These are phyloP conservation scores for Ceratobasidium theobromae DNA, from an alignment of 1,284 basidiomycete species.

Conservation along the genomic window DNA sequence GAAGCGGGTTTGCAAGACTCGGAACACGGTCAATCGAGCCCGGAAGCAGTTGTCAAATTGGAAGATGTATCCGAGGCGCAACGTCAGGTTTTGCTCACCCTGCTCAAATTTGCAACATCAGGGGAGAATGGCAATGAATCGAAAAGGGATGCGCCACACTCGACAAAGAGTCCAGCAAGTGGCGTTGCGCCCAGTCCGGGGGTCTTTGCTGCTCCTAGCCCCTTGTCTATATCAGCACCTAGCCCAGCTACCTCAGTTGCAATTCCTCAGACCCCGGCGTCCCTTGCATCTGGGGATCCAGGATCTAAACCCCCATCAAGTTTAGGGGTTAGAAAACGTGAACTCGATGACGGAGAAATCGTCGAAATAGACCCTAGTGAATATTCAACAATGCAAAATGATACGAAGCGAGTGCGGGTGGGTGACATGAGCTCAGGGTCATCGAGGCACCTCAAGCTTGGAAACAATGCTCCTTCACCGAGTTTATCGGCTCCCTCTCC, in stretches of 20 bases:
- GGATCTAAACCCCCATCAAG: not conserved
- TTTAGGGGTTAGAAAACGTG: slow-evolving; percentile 10
- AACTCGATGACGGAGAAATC: not conserved
- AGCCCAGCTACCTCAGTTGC: not conserved
- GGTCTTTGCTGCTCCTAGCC: not conserved
- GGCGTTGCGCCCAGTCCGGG: slow-evolving; percentile 1
- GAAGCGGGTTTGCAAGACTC: not conserved
- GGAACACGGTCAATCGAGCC: not conserved
- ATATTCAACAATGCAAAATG: not conserved
- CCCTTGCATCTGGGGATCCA: not conserved
- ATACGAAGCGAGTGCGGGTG: not conserved
- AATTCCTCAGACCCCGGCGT: not conserved
- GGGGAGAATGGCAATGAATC: not conserved
- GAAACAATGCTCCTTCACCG: not conserved
- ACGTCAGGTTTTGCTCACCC: not conserved
- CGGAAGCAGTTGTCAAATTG: not conserved
- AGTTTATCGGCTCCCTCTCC: slow-evolving; percentile 5
- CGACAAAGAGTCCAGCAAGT: not conserved
- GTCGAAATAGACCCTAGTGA: not conserved
- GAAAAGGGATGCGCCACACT: not conserved
- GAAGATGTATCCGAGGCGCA: not conserved
- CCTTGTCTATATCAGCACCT: not conserved
- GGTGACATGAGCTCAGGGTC: not conserved
- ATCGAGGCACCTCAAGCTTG: not conserved
- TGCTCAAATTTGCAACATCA: not conserved